Conservation (phyloP, 2,329 filamentous ascomycete genomes). For the Diaporthe vexans region DNA sequence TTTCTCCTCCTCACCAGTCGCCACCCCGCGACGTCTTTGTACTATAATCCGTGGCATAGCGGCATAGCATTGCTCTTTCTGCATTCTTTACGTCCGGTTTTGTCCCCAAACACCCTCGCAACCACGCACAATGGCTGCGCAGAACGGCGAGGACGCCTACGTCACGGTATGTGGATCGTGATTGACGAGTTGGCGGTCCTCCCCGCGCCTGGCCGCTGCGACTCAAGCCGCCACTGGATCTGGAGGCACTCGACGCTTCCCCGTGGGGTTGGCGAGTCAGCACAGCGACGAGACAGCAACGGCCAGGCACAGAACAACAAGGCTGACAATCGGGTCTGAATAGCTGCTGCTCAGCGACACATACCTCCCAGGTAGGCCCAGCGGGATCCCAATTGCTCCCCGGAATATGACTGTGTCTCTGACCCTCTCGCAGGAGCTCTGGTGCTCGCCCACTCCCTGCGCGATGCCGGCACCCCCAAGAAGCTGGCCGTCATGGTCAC, state of each 20-base stretch:
- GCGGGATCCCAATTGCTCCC: conserved; percentile 38
- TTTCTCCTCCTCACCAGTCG: conserved; percentile 26
- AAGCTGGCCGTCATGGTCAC: conserved; percentile 90
- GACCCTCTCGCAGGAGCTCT: conserved; percentile 76
- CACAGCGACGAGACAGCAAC: conserved; percentile 33
- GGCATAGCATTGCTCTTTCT: conserved; percentile 40
- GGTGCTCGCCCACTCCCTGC: conserved; percentile 93
- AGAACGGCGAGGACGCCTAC: conserved; percentile 65
- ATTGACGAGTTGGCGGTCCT: conserved; percentile 22
- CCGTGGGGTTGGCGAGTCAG: conserved; percentile 29
- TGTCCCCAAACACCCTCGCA: conserved; percentile 13
- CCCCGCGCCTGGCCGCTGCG: background rate
- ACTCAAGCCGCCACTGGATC: background rate
- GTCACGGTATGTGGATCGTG: conserved; percentile 64
- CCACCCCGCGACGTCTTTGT: conserved; percentile 38
- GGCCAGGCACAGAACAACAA: background rate
- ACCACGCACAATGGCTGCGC: conserved; percentile 53
- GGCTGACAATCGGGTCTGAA: conserved; percentile 45
- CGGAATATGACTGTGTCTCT: conserved; percentile 41
- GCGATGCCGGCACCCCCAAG: conserved; percentile 88
- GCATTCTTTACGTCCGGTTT: conserved; percentile 33
- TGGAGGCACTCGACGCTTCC: conserved; percentile 11
- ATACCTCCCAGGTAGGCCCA: conserved; percentile 87
- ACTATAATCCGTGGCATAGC: conserved; percentile 41
- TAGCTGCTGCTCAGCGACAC: conserved; percentile 93